These are phyloP conservation scores for Suhomyces bribrorum DNA, from an alignment of 1,139 yeast species.

Conservation along the genomic window DNA sequence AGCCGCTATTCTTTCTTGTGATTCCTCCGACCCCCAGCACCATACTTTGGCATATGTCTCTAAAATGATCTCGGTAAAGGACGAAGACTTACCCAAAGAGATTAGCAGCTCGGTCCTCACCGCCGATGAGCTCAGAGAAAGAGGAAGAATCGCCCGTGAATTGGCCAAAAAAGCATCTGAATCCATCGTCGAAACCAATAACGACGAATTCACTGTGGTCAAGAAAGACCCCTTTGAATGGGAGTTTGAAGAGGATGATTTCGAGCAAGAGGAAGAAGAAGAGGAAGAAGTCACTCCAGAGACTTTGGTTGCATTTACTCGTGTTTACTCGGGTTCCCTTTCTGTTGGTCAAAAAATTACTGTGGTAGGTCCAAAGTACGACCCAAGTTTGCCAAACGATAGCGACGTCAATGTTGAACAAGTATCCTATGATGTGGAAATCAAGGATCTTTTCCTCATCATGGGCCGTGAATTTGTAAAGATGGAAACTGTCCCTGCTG, in stretches of 20 bases:
- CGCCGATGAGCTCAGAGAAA: conserved; percentile 64
- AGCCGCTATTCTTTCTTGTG: conserved; percentile 65
- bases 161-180: conserved; percentile 70
- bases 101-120: conserved; percentile 33
- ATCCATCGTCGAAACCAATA: conserved; percentile 44
- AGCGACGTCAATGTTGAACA: conserved; percentile 45
- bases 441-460: conserved; percentile 72
- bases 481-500: conserved; percentile 84
- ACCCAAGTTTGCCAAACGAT: conserved; percentile 63
- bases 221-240: conserved; percentile 41
- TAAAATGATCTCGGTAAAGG: conserved; percentile 83
- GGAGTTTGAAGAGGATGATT: conserved; percentile 46
- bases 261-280: conserved; percentile 37
- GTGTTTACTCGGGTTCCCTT: conserved; percentile 85
- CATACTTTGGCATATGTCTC: conserved; percentile 83
- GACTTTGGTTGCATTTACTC: conserved; percentile 79
- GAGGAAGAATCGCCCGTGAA: conserved; percentile 69
- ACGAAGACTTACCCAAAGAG: conserved; percentile 72
- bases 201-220: conserved; percentile 14
- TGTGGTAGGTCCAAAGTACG: conserved; percentile 84
- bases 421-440: conserved; percentile 45
- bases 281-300: conserved; percentile 57
- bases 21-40: conserved; percentile 47
- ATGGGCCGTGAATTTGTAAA: conserved; percentile 93
- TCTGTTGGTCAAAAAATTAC: conserved; percentile 71